Percentiles rank a stretch among this genome's conserved stretches.
phyloP scores from a whole-genome alignment of 108 stramenopile genomes.

The Nitzschia putrida region DNA sequence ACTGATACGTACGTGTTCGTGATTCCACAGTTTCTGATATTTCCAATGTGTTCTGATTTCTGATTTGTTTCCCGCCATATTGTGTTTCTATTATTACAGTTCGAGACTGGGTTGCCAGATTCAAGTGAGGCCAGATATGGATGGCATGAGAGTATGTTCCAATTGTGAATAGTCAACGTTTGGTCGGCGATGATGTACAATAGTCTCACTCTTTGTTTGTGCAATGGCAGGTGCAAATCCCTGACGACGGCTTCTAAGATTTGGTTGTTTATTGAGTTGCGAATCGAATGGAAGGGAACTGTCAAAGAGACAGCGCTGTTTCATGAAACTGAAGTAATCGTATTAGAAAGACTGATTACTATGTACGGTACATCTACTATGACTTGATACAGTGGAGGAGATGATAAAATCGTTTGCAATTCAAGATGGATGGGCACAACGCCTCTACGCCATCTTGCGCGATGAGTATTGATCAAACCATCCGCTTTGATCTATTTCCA shows the following conservation, averaged over 20 bases:
- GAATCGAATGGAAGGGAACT: not conserved
- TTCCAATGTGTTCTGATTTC: constrained; percentile 4
- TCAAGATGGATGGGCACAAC: too few relatives aligned
- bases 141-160: constrained; percentile 74
- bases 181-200: not conserved
- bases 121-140: constrained; percentile 82
- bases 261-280: not conserved
- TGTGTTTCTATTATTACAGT: not conserved
- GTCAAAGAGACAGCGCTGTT: too few relatives aligned
- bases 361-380: too few relatives aligned
- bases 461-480: constrained; percentile 41
- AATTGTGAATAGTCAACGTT: not conserved
- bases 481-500: constrained; percentile 29
- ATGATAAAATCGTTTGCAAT: too few relatives aligned
- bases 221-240: constrained; percentile 65
- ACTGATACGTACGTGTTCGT: constrained; percentile 87
- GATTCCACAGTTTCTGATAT: not conserved
- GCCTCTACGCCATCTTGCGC: not conserved
- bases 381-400: too few relatives aligned
- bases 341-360: too few relatives aligned
- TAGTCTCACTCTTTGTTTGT: not conserved
- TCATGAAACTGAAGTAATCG: too few relatives aligned
- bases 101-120: constrained; percentile 96
- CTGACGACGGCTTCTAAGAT: constrained; percentile 84
- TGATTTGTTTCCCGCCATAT: too few relatives aligned